Evolutionary conservation across 106 monocot genomes (phyloP).

Genomic region (Dioscorea alata): DNA sequence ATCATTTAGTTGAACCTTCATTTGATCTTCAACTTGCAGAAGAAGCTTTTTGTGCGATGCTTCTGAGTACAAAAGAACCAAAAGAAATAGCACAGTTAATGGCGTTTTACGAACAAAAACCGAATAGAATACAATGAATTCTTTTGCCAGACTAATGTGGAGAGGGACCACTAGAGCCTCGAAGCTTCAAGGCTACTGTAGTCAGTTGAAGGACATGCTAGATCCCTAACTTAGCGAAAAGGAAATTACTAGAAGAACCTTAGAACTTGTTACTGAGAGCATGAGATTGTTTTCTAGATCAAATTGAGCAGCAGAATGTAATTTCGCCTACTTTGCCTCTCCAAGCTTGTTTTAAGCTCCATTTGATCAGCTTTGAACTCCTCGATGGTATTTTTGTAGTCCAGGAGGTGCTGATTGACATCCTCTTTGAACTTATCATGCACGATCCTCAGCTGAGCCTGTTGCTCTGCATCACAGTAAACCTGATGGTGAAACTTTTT

Average conservation of each 20-base stretch:
- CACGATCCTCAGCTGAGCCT: slow-evolving; percentile 46
- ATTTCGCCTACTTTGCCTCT: slow-evolving; percentile 63
- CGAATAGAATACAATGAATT: neutral
- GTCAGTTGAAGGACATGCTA: neutral
- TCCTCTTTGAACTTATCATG: slow-evolving; percentile 86
- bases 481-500: neutral
- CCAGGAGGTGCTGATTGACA: slow-evolving; percentile 55
- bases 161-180: neutral
- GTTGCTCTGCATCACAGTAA: slow-evolving; percentile 40
- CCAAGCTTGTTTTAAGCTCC: slow-evolving; percentile 60
- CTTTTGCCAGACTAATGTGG: too few relatives aligned
- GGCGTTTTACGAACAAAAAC: neutral
- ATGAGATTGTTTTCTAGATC: neutral
- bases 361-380: slow-evolving; percentile 58
- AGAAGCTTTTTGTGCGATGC: slow-evolving; percentile 71
- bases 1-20: slow-evolving; percentile 50
- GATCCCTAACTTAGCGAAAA: neutral
- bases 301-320: neutral
- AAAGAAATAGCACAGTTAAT: neutral
- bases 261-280: neutral
- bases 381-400: slow-evolving; percentile 49
- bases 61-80: slow-evolving; percentile 37
- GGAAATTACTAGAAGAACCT: neutral
- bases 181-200: neutral
- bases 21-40: slow-evolving; percentile 44